These are phyloP conservation scores for Hyparrhenia diplandra DNA, from an alignment of 176 grass and related monocot species.

Conservation along the genomic window DNA sequence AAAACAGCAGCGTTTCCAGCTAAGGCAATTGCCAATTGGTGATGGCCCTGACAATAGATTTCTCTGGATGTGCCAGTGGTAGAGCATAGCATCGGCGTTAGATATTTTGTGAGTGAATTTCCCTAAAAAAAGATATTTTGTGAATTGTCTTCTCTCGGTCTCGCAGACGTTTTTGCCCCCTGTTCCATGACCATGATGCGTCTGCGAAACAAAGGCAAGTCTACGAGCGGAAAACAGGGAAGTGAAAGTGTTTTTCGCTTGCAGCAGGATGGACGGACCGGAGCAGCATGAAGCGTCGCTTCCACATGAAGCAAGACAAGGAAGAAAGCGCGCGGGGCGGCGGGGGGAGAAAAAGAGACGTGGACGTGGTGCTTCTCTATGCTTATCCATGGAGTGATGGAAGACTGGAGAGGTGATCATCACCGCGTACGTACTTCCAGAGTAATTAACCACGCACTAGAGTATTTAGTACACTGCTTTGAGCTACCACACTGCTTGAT, in stretches of 20 bases:
- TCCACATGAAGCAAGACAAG: neutral
- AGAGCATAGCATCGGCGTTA: neutral
- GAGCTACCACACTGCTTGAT: neutral
- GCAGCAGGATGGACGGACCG: neutral
- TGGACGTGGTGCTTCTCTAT: neutral
- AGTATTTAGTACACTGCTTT: neutral
- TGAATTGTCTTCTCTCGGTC: neutral
- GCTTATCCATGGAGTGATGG: neutral
- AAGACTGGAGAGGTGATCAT: neutral
- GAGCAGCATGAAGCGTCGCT: neutral
- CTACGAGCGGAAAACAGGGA: neutral
- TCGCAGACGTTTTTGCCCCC: neutral
- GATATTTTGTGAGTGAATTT: neutral
- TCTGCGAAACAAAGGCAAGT: neutral
- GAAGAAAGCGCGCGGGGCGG: neutral
- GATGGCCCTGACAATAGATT: no score
- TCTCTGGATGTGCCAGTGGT: neutral
- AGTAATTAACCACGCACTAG: neutral
- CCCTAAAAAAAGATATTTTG: neutral
- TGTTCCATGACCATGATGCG: neutral
- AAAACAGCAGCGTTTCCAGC: no score
- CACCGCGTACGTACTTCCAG: neutral
- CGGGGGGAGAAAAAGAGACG: neutral
- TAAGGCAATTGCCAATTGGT: no score
- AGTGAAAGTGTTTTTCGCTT: neutral